Base-by-base conservation (phyloP, 1,139 yeast species). In the Schwanniomyces etchellsii region DNA sequence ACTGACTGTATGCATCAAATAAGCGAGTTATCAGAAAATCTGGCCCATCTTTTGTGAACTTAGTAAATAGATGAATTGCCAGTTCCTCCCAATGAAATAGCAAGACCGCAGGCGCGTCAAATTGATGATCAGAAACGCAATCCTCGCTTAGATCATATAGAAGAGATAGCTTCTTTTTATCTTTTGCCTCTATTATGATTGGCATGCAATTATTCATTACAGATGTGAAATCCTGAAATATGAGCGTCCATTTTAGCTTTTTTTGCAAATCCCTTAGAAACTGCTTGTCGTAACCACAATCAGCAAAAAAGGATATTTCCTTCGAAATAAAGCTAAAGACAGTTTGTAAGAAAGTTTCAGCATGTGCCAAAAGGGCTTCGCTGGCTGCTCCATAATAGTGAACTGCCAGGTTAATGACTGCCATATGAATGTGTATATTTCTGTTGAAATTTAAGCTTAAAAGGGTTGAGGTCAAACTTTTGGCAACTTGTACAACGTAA, bases 181-280 rank as follows among this genome's bases (percentile, higher is more conserved):
- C 39, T 2, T 39, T 35, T 2, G 43, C 35, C 6, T 32, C 15
- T 7, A 58, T 25, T 22, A 60, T 31, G 28, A 24, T 15, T 0
- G 59, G 55, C 9, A 60, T 35, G 2, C 52, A 42, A 1, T 33
- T 34, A 4, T 36, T 22, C 5, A 58, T 35, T 3, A 52, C 35
- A 5, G 35, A 32, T 24, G 39, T 45, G 25, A 60, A 56, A 29
- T 60, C 53, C 5, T 36, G 37, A 29, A 64, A 60, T 2, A 64
- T 42, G 28, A 53, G 41, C 11, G 27, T 34, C 70, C 70, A 64
- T 20, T 51, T 52, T 14, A 62, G 41, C 27, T 48, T 47, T 9
- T 34, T 26, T 13, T 50, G 35, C 16, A 63, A 36, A 1, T 37
- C 37, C 5, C 48, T 40, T 13, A 51, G 35, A 31, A 59, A 56